Evolutionary conservation across 768 basidiomycete species (phyloP), one percentile per base, ranked within the genome.

Genomic region (Rhodotorula paludigena): DNA sequence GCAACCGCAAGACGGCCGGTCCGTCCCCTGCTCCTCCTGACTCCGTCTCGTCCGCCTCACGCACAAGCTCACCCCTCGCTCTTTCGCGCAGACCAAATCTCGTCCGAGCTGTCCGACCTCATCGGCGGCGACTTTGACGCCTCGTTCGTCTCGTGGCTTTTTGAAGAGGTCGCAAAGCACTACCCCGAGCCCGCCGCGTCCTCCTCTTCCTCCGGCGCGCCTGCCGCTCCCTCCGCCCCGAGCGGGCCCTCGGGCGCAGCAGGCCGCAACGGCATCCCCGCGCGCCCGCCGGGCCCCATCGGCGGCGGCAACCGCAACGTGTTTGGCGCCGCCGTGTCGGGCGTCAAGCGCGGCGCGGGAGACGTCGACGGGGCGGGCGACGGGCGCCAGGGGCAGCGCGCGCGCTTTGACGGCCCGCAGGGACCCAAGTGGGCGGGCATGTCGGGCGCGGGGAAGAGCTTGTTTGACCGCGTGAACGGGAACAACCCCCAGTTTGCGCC

Each of bases 71-170:
- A n/a, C 44, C 28, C 28, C 16, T 18, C 20, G 30, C 35, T 38
- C 20, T 0, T 15, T 23, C 21, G 25, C 12, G 7, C 41, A 72
- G 91, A 83, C 55, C 89, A 92, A 83, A 90, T 94, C 78, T 88
- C 87, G n/a, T 80, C 82, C 38, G 92, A 93, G 79, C 83, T 93
- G 55, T 86, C 89, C 80, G 92, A 92, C 75, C 81, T 86, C 68
- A 90, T 92, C 80, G 90, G 90, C n/a, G 75, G 85, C 16, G 89
- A 91, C 68, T 48, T 86, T 78, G 92, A 93, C 76, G 79, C 85
- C 52, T 85, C 82, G 64, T 94, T 96, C 79, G 91, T 90, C 39
- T 86, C 88, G 63, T 94, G 91, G 91, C 79, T 96, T 30, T 96
- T 94, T 76, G 79, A 80, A 41, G 88, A 89, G 77, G 89, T 89